phyloP scores from a whole-genome alignment of 1,284 basidiomycete genomes.

The Apiotrichum siamense region DNA sequence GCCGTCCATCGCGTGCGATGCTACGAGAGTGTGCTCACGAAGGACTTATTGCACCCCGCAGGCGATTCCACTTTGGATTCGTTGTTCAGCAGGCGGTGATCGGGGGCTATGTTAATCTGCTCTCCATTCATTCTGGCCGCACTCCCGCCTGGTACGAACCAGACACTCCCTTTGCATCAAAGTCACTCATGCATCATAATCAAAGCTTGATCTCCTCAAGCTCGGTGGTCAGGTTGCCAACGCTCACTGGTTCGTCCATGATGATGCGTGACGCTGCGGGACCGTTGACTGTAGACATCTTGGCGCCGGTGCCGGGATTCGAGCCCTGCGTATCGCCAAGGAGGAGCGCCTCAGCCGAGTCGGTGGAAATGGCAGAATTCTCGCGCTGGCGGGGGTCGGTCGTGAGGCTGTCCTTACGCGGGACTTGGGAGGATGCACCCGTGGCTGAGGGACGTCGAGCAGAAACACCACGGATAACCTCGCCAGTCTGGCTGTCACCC shows the following conservation, averaged over 20 bases:
- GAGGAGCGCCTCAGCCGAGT: constrained; percentile 27
- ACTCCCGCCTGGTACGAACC: too few species aligned
- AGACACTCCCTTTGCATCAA: not conserved
- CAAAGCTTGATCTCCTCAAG: constrained; percentile 10
- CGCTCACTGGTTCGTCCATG: not conserved
- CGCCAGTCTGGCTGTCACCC: constrained; percentile 2
- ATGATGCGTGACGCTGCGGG: too few species aligned
- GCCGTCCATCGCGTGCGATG: too few species aligned
- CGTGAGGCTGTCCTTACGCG: not conserved
- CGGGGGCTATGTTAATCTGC: too few species aligned
- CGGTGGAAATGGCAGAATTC: constrained; percentile 18
- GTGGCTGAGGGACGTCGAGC: constrained; percentile 4
- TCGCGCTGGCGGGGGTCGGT: constrained; percentile 1
- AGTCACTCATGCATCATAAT: not conserved
- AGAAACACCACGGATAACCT: constrained; percentile 7
- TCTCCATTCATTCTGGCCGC: too few species aligned
- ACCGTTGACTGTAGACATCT: too few species aligned
- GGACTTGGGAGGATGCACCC: not conserved
- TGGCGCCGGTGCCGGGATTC: too few species aligned
- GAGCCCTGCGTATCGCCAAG: too few species aligned
- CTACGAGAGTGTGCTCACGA: too few species aligned
- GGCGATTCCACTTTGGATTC: too few species aligned
- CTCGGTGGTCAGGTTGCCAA: not conserved
- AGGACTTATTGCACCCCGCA: too few species aligned
- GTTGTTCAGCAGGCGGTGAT: too few species aligned